Conservation (phyloP, 2,329 filamentous ascomycete genomes). For the Aureobasidium lini region DNA sequence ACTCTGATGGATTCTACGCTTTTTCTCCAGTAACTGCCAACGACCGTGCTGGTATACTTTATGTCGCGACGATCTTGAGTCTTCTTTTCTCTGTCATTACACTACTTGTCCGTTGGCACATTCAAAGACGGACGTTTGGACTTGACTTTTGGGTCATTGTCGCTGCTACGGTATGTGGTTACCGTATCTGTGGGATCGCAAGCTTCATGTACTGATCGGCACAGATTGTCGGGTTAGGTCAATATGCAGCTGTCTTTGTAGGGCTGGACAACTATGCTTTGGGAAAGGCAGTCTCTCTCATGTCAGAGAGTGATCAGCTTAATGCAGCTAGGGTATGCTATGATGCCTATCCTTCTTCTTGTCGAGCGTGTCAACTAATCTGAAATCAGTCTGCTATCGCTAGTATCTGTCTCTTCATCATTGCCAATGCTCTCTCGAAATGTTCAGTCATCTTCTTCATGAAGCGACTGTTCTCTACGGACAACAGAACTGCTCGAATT, state of each 20-base stretch:
- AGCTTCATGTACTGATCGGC: background rate
- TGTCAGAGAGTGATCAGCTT: background rate
- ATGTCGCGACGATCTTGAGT: conserved; percentile 24
- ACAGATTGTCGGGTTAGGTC: conserved; percentile 17
- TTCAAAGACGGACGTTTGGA: conserved; percentile 23
- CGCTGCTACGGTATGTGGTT: conserved; percentile 17
- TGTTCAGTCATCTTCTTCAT: conserved; percentile 25
- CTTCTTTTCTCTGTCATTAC: conserved; percentile 23
- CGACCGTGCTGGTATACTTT: conserved; percentile 23
- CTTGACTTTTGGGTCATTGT: conserved; percentile 24
- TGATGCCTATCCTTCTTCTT: background rate
- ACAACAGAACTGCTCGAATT: conserved; percentile 19
- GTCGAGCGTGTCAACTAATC: background rate
- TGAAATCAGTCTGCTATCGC: conserved; percentile 19
- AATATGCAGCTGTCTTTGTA: conserved; percentile 20
- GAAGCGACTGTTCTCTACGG: conserved; percentile 25
- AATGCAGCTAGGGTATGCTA: background rate
- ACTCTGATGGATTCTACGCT: conserved; percentile 10
- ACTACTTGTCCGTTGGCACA: conserved; percentile 20
- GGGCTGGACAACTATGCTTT: conserved; percentile 14
- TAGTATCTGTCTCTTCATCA: conserved; percentile 23
- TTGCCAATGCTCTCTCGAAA: conserved; percentile 23
- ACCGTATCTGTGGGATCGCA: background rate
- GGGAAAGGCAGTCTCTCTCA: background rate
- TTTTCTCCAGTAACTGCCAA: conserved; percentile 18